These are phyloP conservation scores for Puccinia coronata DNA, from an alignment of 1,284 basidiomycete species.

Conservation along the genomic window DNA sequence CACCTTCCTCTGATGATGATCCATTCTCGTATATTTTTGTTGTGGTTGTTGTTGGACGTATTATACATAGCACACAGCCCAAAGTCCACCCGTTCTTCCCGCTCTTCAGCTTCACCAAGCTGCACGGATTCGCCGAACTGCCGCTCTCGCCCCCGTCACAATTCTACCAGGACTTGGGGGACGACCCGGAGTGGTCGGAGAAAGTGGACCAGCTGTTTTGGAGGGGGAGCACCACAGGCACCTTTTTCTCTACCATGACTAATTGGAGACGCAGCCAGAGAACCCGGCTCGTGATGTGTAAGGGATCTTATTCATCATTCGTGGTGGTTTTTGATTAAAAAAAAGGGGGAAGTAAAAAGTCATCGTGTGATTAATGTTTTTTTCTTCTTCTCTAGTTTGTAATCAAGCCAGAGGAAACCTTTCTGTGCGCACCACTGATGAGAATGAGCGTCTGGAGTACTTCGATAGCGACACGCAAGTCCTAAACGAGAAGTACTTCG, in stretches of 20 bases:
- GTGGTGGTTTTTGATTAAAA: no score
- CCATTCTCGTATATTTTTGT: no score
- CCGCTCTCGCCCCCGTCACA: constrained; percentile 26
- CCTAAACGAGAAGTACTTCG: constrained; percentile 52
- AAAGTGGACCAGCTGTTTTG: constrained; percentile 61
- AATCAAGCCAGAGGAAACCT: constrained; percentile 33
- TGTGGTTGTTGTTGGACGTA: not conserved
- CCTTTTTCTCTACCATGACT: not conserved
- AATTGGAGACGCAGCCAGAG: constrained; percentile 40
- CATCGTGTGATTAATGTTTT: no score
- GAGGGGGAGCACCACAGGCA: constrained; percentile 55
- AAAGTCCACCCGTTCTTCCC: constrained; percentile 46
- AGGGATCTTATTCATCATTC: no score
- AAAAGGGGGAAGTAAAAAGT: no score
- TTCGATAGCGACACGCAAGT: constrained; percentile 26
- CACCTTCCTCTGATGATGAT: no score
- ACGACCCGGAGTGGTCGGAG: constrained; percentile 61
- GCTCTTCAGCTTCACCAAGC: constrained; percentile 38
- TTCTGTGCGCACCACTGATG: constrained; percentile 19
- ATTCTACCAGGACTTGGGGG: constrained; percentile 52
- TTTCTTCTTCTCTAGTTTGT: constrained; percentile 4
- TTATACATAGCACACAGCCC: constrained; percentile 10
- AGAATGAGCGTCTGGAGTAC: constrained; percentile 11
- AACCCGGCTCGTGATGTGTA: constrained; percentile 33
- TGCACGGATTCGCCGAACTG: constrained; percentile 39